Percentiles rank a stretch among this genome's conserved stretches.
phyloP scores from a whole-genome alignment of 2,329 filamentous ascomycete genomes.

The Xylariales sp. region DNA sequence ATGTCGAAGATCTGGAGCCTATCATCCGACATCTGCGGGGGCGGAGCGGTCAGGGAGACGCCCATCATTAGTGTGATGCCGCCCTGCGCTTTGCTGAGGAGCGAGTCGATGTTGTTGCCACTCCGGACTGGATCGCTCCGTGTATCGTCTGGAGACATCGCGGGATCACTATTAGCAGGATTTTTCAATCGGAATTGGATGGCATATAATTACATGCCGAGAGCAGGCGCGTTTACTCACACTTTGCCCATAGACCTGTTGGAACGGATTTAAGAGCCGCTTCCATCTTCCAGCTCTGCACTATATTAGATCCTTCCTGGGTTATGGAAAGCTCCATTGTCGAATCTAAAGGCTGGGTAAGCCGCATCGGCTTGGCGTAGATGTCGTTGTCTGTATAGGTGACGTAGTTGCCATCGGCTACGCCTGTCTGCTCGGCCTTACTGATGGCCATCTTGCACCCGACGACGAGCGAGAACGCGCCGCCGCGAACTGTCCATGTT shows the following conservation, averaged over 20 bases:
- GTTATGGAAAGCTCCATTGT: slow-evolving; percentile 13
- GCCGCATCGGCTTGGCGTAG: slow-evolving; percentile 28
- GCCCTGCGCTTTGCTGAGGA: slow-evolving; percentile 25
- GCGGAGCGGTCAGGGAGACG: slow-evolving; percentile 24
- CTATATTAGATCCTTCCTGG: slow-evolving; percentile 12
- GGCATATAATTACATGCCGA: no score
- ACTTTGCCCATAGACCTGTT: slow-evolving; percentile 24
- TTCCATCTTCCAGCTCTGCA: slow-evolving; percentile 22
- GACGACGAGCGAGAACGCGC: slow-evolving; percentile 41
- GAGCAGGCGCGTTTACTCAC: slow-evolving; percentile 14
- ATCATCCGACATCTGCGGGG: slow-evolving; percentile 22
- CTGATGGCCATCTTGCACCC: slow-evolving; percentile 40
- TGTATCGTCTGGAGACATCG: slow-evolving; percentile 11
- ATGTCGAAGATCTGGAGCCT: slow-evolving; percentile 29
- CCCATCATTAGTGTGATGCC: slow-evolving; percentile 29
- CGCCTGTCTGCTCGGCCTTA: background rate
- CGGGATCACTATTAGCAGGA: background rate
- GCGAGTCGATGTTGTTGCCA: slow-evolving; percentile 26
- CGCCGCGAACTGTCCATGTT: slow-evolving; percentile 39
- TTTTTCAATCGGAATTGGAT: background rate
- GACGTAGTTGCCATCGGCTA: background rate
- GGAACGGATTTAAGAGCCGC: slow-evolving; percentile 20
- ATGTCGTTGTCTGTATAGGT: background rate
- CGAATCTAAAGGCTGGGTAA: slow-evolving; percentile 20
- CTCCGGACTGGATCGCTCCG: slow-evolving; percentile 15